Evolutionary conservation across 1,139 yeast species (phyloP), one percentile per base, ranked within the genome.

Genomic region (Blastobotrys proliferans): DNA sequence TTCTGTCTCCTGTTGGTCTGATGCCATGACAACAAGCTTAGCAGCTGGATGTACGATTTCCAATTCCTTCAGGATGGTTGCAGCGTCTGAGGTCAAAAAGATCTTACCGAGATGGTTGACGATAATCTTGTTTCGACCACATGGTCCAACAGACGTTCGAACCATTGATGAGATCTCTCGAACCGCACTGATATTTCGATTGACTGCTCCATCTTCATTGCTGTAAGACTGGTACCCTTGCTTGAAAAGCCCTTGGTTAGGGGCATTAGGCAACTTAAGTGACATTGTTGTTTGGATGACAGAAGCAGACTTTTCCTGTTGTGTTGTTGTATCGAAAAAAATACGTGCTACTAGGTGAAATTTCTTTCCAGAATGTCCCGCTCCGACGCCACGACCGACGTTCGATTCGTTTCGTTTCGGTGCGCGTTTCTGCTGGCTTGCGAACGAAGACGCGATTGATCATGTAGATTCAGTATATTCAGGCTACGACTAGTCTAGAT

Each of bases 1-100:
- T 63, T 92, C 98, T 55, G 81, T 76, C 63, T 92, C 96, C 68
- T 92, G 98, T 69, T 92, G 98, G 61, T 90, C 87, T 17, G 95
- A 81, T 19, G 97, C 96, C 97, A 88, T 87, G 47, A 92, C 94
- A 52, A 92, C 76, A 38, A 92, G 79, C 66, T 92, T 92, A 17
- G 94, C 98, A 1, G 97, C 97, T 6, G 98, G 98, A 63, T 92
- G 98, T 37, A 92, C 92, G 51, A 94, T 86, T 54, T 92, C 97
- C 46, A 92, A 72, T 64, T 94, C 97, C 54, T 85, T 78, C 51
- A 92, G 72, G 81, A 92, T 92, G 9, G 98, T 92, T 33, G 97
- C 96, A 11, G 97, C 97, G 66, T 94, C 98, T 56, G 87, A 86
- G 37, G 98, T 92, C 53, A 92, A 79, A 61, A 88, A 86, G 28